A percentile compares a stretch with the other conserved stretches of the same genome.
Conservation (phyloP, 2,329 filamentous ascomycete species). For the Pseudogymnoascus verrucosus region DNA sequence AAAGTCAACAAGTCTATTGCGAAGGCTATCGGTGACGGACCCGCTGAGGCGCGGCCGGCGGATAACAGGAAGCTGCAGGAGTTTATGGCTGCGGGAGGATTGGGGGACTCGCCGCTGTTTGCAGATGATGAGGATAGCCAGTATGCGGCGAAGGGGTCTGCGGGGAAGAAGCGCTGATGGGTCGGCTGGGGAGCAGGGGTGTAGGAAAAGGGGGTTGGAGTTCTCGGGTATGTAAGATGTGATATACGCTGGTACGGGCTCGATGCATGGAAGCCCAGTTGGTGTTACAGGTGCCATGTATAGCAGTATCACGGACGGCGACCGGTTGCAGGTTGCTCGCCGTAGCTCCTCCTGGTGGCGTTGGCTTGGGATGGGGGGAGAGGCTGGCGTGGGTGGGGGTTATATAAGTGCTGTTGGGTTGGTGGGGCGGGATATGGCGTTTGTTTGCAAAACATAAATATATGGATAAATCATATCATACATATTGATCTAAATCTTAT, state of each 20-base stretch:
- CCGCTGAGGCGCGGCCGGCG: constrained; percentile 55
- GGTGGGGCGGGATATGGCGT: neutral
- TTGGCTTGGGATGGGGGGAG: neutral
- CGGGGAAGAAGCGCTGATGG: neutral
- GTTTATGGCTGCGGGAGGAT: constrained; percentile 78
- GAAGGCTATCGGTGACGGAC: constrained; percentile 23
- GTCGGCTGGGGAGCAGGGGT: neutral
- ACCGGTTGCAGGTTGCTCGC: neutral
- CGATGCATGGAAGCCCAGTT: neutral
- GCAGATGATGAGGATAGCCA: constrained; percentile 50
- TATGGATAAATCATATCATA: neutral
- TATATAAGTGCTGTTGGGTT: constrained; percentile 1
- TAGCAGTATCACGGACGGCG: neutral
- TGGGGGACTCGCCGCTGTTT: constrained; percentile 74
- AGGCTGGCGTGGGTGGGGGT: neutral
- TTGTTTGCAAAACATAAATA: constrained; percentile 1
- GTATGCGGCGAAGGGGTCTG: constrained; percentile 28
- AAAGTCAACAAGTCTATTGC: constrained; percentile 35
- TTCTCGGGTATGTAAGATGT: neutral
- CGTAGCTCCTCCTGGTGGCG: constrained; percentile 5
- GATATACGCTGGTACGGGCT: constrained; percentile 4
- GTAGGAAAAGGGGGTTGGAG: neutral
- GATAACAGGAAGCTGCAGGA: constrained; percentile 61
- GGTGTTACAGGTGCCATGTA: neutral
- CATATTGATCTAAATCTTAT: neutral